Evolutionary conservation across 768 basidiomycete genomes (phyloP), one percentile per base, ranked within the genome.

Genomic region (Lentinula detonsa): DNA sequence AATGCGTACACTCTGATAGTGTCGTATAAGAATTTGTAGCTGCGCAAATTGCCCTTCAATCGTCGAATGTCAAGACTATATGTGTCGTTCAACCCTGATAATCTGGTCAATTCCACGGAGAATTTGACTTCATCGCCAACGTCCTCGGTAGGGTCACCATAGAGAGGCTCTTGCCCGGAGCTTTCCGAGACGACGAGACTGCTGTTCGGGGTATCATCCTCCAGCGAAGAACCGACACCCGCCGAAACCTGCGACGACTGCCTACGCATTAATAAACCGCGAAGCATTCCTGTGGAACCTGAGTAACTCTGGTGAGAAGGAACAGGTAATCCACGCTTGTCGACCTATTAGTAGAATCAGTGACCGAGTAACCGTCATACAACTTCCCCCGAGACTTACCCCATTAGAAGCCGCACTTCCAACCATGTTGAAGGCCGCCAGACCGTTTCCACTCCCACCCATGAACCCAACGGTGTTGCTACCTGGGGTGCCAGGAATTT

Each of bases 91-190:
- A 98, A 80, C 64, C 93, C 85, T 72, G 93, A 90, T 67, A 99
- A 79, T 67, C 91, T 78, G 51, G 96, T 98, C 64, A 99, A 75
- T 77, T 99, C 97, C 63, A 98, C 90, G 11, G 87, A 92, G 79
- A 98, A 98, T 66, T 92, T 86, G 66, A 99, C 93, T 85, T 98
- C 97, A 67, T 96, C 96, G 34, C 94, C 94, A 18, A 85, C 84
- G 69, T 98, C 97, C 66, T 90, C 84, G 4, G 79, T 70, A n/a
- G 76, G 66, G 60, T 91, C 91, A 13, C 95, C 95, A 68, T 96
- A 98, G 21, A 88, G 69, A 21, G 86, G 75, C 59, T 88, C 83
- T n/a, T 68, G 48, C 18, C 10, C 43, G 67, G 70, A 13, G 69
- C 55, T 13, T 11, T 59, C 51, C 2, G 57, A 11, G 21, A 77